Base-by-base conservation (phyloP, 495 filamentous ascomycete species). In the Aspergillus baeticus region DNA sequence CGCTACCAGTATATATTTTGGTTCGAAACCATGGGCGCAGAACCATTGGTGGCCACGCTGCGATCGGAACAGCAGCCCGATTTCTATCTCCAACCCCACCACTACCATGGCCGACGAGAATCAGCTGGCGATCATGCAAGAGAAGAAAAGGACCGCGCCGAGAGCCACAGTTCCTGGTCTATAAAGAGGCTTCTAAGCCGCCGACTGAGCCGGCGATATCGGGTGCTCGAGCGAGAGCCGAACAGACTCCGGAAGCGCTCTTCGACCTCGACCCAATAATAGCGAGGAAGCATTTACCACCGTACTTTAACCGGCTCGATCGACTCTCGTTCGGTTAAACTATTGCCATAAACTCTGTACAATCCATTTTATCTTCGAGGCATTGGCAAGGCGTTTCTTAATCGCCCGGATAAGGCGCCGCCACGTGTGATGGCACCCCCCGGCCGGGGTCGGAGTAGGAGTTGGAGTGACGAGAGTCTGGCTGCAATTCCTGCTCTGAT, bases 181-280 rank as follows among this genome's bases (percentile, higher is more conserved):
- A 57, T 78, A 51, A 69, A 67, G 49, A 66, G 69, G 51, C 62
- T 77, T n/a, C 58, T 78, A 39, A 69, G 66, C 39, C 63, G 70
- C 38, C 69, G 69, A 48, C 58, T 67, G 41, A 76, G 68, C 54
- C 64, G 67, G 42, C 64, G 68, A 46, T 78, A 78, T 68, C 63
- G 66, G 10, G 63, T 75, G 17, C 57, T 78, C 41, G 75, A 78
- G 47, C 62, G 72, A 60, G 70, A 77, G 60, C 70, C 75, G 49
- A 77, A 77, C 61, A 66, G 75, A 36, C 59, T 75, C 57, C 56
- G 77, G 58, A 73, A 72, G 65, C 69, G 74, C 42, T 62, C 57
- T 44, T 38, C 34, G 29, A 67, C 64, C 46, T n/a, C n/a, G n/a
- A n/a, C n/a, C n/a, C n/a, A n/a, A n/a, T 47, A 61, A 43, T 66